Percentiles rank a stretch among this genome's conserved stretches.
These are phyloP conservation scores for Pichia cactophila DNA, from an alignment of 1,139 yeast genomes.

Conservation along the genomic window DNA sequence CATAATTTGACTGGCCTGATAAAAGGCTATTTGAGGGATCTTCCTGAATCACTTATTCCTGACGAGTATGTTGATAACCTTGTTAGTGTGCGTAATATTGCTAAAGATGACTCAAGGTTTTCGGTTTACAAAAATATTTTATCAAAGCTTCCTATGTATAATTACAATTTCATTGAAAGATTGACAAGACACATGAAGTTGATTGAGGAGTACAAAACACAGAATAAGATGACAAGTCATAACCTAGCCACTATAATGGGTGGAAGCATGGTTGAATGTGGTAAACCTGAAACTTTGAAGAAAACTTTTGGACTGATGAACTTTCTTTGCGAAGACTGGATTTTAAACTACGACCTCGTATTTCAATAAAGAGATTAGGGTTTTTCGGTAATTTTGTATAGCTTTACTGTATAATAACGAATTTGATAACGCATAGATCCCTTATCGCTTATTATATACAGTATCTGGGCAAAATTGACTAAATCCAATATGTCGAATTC, in stretches of 20 bases:
- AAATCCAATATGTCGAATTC: too few species aligned
- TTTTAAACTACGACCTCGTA: constrained; percentile 35
- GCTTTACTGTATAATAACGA: too few species aligned
- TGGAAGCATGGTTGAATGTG: constrained; percentile 55
- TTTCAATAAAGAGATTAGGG: constrained; percentile 24
- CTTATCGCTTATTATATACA: too few species aligned
- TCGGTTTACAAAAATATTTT: constrained; percentile 40
- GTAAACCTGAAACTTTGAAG: constrained; percentile 41
- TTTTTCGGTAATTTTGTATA: background rate
- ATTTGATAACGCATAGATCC: too few species aligned
- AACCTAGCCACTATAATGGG: constrained; percentile 55
- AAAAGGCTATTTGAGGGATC: constrained; percentile 75
- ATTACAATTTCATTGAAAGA: constrained; percentile 60
- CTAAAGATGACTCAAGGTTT: constrained; percentile 29
- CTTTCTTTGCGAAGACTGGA: constrained; percentile 44
- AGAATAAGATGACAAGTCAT: constrained; percentile 47
- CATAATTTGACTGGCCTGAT: constrained; percentile 89
- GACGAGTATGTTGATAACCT: constrained; percentile 48
- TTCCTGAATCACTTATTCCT: constrained; percentile 81
- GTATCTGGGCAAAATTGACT: too few species aligned
- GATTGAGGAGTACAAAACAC: constrained; percentile 35
- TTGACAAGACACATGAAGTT: constrained; percentile 60
- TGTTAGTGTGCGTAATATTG: constrained; percentile 33
- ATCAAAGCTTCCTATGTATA: constrained; percentile 49
- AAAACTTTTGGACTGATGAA: constrained; percentile 52